Evolutionary conservation across 2,329 filamentous ascomycete genomes (phyloP).

Genomic region (Fusarium xylarioides): DNA sequence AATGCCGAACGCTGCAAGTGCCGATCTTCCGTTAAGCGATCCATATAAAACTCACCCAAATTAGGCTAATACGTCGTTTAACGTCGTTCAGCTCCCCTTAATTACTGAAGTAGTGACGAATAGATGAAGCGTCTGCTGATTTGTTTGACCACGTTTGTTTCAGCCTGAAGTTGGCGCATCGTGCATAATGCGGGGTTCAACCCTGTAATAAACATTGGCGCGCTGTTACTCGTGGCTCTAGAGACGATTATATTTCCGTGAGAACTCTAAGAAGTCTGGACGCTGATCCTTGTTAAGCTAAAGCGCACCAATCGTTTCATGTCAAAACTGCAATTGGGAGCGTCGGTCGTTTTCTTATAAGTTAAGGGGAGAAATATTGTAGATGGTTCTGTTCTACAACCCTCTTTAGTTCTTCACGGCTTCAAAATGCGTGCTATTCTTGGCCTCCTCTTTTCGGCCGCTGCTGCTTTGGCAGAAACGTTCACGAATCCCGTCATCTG

Average conservation of each 20-base stretch:
- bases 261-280: neutral
- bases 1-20: neutral
- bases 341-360: neutral
- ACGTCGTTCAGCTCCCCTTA: neutral
- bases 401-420: neutral
- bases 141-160: neutral
- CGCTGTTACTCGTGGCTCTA: neutral
- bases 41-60: neutral
- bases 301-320: neutral
- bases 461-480: neutral
- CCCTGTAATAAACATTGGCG: neutral
- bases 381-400: too few relatives aligned
- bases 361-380: rapidly evolving
- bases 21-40: neutral
- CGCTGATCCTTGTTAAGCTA: neutral
- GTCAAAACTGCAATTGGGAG: too few relatives aligned
- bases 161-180: neutral
- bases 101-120: neutral
- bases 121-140: neutral
- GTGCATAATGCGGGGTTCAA: neutral
- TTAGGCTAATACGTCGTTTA: neutral
- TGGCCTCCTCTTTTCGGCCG: neutral
- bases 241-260: neutral
- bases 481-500: slow-evolving; percentile 43
- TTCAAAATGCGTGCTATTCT: slow-evolving; percentile 14